phyloP scores from a whole-genome alignment of 345 rosid genomes.

The Lenwebbia sp. region DNA sequence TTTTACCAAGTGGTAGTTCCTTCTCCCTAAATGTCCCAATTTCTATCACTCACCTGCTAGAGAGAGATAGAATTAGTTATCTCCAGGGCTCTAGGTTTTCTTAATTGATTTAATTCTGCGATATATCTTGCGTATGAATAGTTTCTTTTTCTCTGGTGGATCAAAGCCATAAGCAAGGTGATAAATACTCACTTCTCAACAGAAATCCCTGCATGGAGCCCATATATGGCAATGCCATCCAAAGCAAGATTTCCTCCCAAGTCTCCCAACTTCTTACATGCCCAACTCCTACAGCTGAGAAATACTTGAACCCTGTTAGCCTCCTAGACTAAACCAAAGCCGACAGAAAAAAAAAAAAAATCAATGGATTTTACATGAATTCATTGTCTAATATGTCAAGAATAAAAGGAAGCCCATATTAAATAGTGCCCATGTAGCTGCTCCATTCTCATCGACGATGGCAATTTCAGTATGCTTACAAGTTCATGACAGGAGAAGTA shows the following conservation, averaged over 20 bases:
- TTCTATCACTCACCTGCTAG: too few relatives aligned
- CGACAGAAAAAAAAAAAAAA: too few relatives aligned
- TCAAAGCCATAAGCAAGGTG: not conserved
- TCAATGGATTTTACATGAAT: too few relatives aligned
- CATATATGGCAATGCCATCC: not conserved
- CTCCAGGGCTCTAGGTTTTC: too few relatives aligned
- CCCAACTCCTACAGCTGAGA: not conserved
- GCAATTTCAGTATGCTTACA: not conserved
- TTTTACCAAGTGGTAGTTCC: not conserved
- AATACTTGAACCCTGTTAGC: not conserved
- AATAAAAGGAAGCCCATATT: too few relatives aligned
- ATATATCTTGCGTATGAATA: not conserved
- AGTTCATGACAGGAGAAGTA: too few relatives aligned
- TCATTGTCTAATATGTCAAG: too few relatives aligned
- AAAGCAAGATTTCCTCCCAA: not conserved
- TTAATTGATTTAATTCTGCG: not conserved
- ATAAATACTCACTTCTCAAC: not conserved
- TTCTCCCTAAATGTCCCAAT: too few relatives aligned
- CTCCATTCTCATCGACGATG: not conserved
- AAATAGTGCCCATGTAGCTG: too few relatives aligned
- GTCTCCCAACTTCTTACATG: not conserved
- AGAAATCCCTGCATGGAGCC: not conserved
- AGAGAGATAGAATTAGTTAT: too few relatives aligned
- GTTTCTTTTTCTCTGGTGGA: not conserved
- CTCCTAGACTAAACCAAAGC: not conserved